Base-by-base conservation (phyloP, 2,329 filamentous ascomycete genomes). In the Aureobasidium sp. region DNA sequence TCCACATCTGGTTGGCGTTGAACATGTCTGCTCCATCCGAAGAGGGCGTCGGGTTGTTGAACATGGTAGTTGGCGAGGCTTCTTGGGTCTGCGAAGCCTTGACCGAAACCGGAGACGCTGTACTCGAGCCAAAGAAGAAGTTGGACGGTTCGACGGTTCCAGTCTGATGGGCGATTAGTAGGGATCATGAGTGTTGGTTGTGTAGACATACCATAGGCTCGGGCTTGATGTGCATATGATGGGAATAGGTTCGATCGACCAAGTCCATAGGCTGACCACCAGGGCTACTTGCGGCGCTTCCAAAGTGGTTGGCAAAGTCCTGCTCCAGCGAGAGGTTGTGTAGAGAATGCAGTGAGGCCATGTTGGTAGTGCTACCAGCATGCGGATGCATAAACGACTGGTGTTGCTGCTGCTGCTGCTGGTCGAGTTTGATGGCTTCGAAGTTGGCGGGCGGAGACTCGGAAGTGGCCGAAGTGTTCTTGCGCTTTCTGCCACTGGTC, bases 241-340 rank as follows among this genome's bases (percentile, higher is more conserved):
- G 34, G 7, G 51, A 24, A 11, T 53, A 53, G 10, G 32, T 47
- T 3, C 39, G 30, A 30, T 53, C 51, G 12, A 38, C 25, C 25
- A 47, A 12, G 19, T 53, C 51, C 51, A 53, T 53, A 14, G 49
- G 22, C 30, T 44, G 32, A 30, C 40, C 51, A 11, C 56, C 56
- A 21, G 81, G 79, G 56, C 79, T 84, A 59, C 75, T 80, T 2
- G 78, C 76, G 7, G 76, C 76, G 59, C 78, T 80, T 14, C 78
- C 75, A 61, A 84, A 83, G 58, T 81, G 77, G 40, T 57, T 58
- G 54, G 60, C 64, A 53, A 68, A 65, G 55, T 67, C 66, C 35
- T 63, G 60, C 30, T 69, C 65, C 40, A 68, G 42, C 11, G 62
- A 65, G 41, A 65, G 61, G 32, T 64, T 63, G 57, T 65, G 60